Percentiles rank a stretch among this genome's conserved stretches.
These are phyloP conservation scores for Aspergillus neoniger DNA, from an alignment of 2,329 filamentous ascomycete species.

Conservation along the genomic window DNA sequence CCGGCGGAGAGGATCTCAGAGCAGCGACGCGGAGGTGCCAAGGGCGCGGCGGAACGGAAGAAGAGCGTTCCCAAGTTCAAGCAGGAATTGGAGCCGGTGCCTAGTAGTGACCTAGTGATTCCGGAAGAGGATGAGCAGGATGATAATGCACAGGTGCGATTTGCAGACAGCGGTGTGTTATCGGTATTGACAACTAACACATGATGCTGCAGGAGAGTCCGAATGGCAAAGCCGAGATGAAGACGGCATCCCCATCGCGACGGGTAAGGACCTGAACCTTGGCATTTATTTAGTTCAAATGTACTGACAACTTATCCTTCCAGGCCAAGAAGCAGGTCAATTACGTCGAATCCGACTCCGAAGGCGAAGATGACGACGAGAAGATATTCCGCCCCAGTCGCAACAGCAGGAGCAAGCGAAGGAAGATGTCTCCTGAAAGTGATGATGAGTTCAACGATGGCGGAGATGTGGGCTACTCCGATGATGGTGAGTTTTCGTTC, in stretches of 20 bases:
- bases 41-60: conserved; percentile 48
- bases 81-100: conserved; percentile 67
- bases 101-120: conserved; percentile 75
- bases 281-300: background rate
- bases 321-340: conserved; percentile 64
- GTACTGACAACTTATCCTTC: background rate
- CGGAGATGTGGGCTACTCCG: conserved; percentile 49
- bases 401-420: conserved; percentile 56
- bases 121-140: conserved; percentile 59
- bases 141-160: conserved; percentile 42
- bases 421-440: conserved; percentile 67
- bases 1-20: conserved; percentile 39
- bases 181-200: background rate
- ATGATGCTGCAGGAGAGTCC: conserved; percentile 42
- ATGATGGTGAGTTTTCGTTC: conserved; percentile 50
- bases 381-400: conserved; percentile 65
- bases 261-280: conserved; percentile 60
- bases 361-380: conserved; percentile 68
- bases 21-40: conserved; percentile 31
- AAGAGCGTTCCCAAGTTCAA: conserved; percentile 42
- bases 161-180: conserved; percentile 34
- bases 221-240: conserved; percentile 41
- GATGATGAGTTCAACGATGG: conserved; percentile 65
- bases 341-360: conserved; percentile 84
- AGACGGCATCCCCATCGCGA: conserved; percentile 72